phyloP scores from a whole-genome alignment of 2,329 filamentous ascomycete species.

The Seiridium cupressi region DNA sequence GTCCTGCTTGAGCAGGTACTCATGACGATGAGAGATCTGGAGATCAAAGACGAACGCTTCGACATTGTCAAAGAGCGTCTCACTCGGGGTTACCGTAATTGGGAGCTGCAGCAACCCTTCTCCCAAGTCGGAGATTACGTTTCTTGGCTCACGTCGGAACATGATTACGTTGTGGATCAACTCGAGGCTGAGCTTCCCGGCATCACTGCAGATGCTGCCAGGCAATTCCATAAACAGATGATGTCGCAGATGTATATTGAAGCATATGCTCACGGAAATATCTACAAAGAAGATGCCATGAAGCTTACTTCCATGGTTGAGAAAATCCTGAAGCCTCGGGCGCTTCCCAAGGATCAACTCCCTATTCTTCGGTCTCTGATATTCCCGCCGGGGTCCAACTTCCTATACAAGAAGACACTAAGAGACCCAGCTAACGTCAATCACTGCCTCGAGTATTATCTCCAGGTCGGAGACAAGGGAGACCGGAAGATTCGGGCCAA shows the following conservation, averaged over 20 bases:
- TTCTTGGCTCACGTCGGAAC: constrained; percentile 75
- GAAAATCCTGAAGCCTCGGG: constrained; percentile 69
- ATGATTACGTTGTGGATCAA: constrained; percentile 77
- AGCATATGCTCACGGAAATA: constrained; percentile 83
- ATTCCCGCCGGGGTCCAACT: constrained; percentile 78
- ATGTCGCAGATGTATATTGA: constrained; percentile 85
- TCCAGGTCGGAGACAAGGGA: constrained; percentile 67
- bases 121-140: constrained; percentile 83
- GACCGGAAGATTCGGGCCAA: constrained; percentile 73
- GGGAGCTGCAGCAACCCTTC: constrained; percentile 85
- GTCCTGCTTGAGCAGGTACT: constrained; percentile 90
- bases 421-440: constrained; percentile 89
- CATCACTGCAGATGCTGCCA: constrained; percentile 72
- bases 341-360: constrained; percentile 76
- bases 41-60: constrained; percentile 84
- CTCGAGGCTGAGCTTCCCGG: constrained; percentile 72
- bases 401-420: constrained; percentile 75
- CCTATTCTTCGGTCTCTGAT: constrained; percentile 74
- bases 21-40: constrained; percentile 77
- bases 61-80: constrained; percentile 87
- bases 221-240: constrained; percentile 75
- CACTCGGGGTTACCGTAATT: constrained; percentile 76
- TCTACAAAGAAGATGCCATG: constrained; percentile 91
- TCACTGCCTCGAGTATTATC: constrained; percentile 77
- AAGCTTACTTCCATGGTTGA: constrained; percentile 82